These are phyloP conservation scores for Penicillium verhagenii DNA, from an alignment of 495 filamentous ascomycete genomes.

Conservation along the genomic window DNA sequence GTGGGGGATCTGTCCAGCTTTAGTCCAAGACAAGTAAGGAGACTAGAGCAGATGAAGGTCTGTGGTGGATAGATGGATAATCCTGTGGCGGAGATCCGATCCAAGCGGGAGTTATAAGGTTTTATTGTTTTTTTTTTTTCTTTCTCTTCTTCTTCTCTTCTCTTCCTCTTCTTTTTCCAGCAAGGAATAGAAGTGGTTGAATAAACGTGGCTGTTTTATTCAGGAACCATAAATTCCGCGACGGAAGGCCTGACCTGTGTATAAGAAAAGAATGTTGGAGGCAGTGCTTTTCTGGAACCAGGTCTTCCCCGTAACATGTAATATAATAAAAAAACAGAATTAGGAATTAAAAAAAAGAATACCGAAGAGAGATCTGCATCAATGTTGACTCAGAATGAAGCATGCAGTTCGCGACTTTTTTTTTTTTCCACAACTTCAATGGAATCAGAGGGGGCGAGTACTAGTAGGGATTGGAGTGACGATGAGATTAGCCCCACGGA, in stretches of 20 bases:
- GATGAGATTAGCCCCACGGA: background rate
- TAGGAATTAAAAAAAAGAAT: background rate
- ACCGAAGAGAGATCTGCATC: conserved; percentile 12
- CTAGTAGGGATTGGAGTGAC: background rate
- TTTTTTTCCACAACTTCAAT: background rate
- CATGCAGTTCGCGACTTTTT: background rate
- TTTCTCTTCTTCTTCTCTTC: background rate
- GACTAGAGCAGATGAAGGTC: background rate
- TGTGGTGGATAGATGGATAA: background rate
- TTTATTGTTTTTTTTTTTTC: background rate
- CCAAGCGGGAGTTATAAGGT: conserved; percentile 1
- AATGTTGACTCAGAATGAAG: conserved; percentile 10
- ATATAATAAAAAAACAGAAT: background rate
- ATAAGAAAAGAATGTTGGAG: conserved; percentile 13
- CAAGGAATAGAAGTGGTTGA: background rate
- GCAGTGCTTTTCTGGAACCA: conserved; percentile 21
- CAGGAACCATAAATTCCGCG: conserved; percentile 1
- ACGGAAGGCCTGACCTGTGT: conserved; percentile 11
- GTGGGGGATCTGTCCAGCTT: background rate
- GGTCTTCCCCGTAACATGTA: conserved; percentile 6
- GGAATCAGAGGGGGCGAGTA: background rate
- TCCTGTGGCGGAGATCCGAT: background rate
- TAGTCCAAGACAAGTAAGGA: background rate
- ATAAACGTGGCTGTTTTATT: background rate
- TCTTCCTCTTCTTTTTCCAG: background rate